Evolutionary conservation across 2,329 filamentous ascomycete genomes (phyloP).

Genomic region (Monosporascus cannonballus): DNA sequence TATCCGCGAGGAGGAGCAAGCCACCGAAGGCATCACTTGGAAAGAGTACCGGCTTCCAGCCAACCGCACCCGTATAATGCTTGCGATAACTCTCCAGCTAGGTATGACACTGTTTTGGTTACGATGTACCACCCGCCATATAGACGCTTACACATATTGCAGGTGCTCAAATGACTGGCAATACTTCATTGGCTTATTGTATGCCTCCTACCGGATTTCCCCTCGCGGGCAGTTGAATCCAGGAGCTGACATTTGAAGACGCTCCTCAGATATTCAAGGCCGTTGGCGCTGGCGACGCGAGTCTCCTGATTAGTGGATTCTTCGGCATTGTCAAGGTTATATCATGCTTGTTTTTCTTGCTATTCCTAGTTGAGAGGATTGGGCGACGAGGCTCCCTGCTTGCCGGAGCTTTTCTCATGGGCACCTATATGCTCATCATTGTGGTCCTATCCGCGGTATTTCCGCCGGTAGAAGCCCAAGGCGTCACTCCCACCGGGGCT

Average conservation of each 20-base stretch:
- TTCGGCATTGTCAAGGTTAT: slow-evolving; percentile 47
- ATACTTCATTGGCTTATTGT: slow-evolving; percentile 45
- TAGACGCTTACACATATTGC: neutral
- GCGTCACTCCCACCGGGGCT: slow-evolving; percentile 33
- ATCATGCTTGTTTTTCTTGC: slow-evolving; percentile 38
- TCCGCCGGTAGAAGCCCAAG: slow-evolving; percentile 28
- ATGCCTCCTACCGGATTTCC: neutral
- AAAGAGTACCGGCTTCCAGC: slow-evolving; percentile 39
- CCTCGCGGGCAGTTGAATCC: neutral
- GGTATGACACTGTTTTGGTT: slow-evolving; percentile 15
- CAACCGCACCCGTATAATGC: slow-evolving; percentile 41
- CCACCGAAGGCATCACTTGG: slow-evolving; percentile 39
- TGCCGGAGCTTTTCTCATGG: slow-evolving; percentile 42
- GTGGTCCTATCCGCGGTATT: slow-evolving; percentile 40
- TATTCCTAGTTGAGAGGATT: slow-evolving; percentile 43
- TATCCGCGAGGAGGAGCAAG: slow-evolving; percentile 39
- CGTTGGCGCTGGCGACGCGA: slow-evolving; percentile 40
- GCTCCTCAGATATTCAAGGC: slow-evolving; percentile 45
- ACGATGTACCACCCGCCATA: neutral
- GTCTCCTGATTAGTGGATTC: slow-evolving; percentile 44
- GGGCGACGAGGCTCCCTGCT: slow-evolving; percentile 44
- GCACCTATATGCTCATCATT: slow-evolving; percentile 46
- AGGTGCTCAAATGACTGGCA: slow-evolving; percentile 41
- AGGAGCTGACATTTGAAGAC: slow-evolving; percentile 24
- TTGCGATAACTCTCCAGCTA: slow-evolving; percentile 44